A percentile compares a stretch with the other conserved stretches of the same genome.
phyloP scores from a whole-genome alignment of 1,284 basidiomycete genomes.

The Pseudozyma thailandica region DNA sequence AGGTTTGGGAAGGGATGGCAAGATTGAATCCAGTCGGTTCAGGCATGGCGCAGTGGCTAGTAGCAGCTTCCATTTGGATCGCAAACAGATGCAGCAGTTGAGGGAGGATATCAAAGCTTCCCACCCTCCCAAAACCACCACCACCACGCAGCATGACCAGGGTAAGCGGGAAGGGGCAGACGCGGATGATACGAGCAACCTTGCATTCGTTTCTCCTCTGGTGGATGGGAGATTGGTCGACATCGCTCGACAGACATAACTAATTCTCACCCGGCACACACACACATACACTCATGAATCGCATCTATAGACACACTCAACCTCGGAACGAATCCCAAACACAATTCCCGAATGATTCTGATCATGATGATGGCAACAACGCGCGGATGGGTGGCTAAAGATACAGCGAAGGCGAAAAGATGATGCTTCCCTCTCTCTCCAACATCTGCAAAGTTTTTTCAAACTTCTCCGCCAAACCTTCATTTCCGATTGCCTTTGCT shows the following conservation, averaged over 20 bases:
- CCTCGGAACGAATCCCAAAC: not conserved
- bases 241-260: slow-evolving; percentile 26
- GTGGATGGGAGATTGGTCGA: slow-evolving; percentile 58
- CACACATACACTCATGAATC: not conserved
- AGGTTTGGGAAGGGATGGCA: not conserved
- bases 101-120: slow-evolving; percentile 22
- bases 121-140: not conserved
- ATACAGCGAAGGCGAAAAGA: slow-evolving; percentile 61
- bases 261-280: not conserved
- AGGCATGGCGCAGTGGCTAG: slow-evolving; percentile 24
- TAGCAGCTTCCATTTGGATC: slow-evolving; percentile 23
- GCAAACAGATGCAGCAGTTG: slow-evolving; percentile 30
- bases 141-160: not conserved
- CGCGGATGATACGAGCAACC: slow-evolving; percentile 33
- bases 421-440: slow-evolving; percentile 65
- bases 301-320: not conserved
- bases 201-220: slow-evolving; percentile 57
- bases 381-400: no score
- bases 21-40: slow-evolving; percentile 2
- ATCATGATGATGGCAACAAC: no score
- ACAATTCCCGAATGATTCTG: not conserved
- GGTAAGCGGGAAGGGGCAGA: not conserved
- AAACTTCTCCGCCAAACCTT: slow-evolving; percentile 76
- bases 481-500: slow-evolving; percentile 94
- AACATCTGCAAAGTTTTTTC: slow-evolving; percentile 55